Evolutionary conservation across 768 basidiomycete species (phyloP).

Genomic region (Floccularia luteovirens): DNA sequence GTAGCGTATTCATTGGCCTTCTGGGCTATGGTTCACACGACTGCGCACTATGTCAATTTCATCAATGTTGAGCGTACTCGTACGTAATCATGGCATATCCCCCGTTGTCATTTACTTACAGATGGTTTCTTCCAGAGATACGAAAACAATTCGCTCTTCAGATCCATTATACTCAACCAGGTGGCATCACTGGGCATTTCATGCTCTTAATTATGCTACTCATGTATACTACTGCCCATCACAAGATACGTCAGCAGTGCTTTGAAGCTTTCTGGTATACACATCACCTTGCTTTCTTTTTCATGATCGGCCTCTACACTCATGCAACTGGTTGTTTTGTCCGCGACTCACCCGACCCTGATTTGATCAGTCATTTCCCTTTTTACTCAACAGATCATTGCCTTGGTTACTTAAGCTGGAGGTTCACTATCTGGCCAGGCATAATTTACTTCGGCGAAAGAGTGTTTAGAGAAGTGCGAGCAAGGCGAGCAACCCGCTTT

Average conservation of each 20-base stretch:
- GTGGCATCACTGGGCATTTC: conserved; percentile 92
- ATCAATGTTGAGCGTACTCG: conserved; percentile 86
- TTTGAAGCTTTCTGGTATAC: conserved; percentile 98
- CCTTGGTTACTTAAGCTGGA: conserved; percentile 87
- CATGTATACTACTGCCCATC: conserved; percentile 89
- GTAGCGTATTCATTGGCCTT: conserved; percentile 93
- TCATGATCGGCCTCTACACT: conserved; percentile 84
- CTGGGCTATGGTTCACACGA: conserved; percentile 89
- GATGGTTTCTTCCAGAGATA: conserved; percentile 48
- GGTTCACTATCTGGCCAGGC: conserved; percentile 89
- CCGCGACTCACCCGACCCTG: conserved; percentile 74
- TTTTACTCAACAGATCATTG: conserved; percentile 88
- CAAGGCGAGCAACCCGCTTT: conserved; percentile 68
- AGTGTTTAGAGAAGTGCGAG: conserved; percentile 76
- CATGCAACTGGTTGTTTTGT: conserved; percentile 96
- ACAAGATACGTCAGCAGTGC: conserved; percentile 80
- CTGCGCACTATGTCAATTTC: conserved; percentile 91
- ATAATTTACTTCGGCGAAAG: conserved; percentile 87
- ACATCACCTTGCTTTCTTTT: conserved; percentile 91
- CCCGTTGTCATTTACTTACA: conserved; percentile 1
- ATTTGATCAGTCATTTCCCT: conserved; percentile 63
- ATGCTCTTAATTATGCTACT: conserved; percentile 92
- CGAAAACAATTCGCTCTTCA: conserved; percentile 68
- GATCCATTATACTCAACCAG: conserved; percentile 85
- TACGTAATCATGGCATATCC: conserved; percentile 26